Evolutionary conservation across 1,284 basidiomycete genomes (phyloP), one percentile per base, ranked within the genome.

Genomic region (Tylopilus orsonianus): DNA sequence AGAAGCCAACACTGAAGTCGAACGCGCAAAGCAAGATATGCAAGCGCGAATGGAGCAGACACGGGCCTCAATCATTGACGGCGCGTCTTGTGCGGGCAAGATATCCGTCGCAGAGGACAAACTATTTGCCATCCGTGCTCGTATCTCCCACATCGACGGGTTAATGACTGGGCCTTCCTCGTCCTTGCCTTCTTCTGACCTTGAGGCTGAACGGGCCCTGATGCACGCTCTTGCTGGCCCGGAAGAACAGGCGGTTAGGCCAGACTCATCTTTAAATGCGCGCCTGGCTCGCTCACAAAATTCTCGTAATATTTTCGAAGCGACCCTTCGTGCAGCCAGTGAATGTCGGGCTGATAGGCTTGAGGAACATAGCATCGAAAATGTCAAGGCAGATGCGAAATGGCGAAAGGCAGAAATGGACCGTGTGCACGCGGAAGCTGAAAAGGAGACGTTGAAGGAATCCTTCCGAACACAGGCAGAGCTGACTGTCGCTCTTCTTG

Each of bases 251-350:
- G 77, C 77, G 20, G 69, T 87, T 38, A 79, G 75, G 49, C 66
- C 80, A 7, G 80, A 83, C 52, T 85, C 87, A 5, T 63, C 77
- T 0, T 68, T 90, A 18, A 80, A 79, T 51, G 66, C 71, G 32
- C 80, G 83, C 36, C 66, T 91, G 16, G 79, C 82, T 57, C 80
- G 82, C 8, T 86, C 90, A 8, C 77, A 76, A 47, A 92, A 92
- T 61, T 84, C 90, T 12, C 78, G 76, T 42, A 83, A 83, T 29
- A 87, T 93, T 73, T 89, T 96, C 60, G 85, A 92, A 24, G 88
- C 87, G 8, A 85, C 87, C 26, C 78, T 97, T 56, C 82, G 86
- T 22, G 89, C 88, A 10, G 82, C 88, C 24, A 84, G 85, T 41
- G 87, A 93, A 62, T 77, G 90, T 41, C 81, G 79, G 47, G 89